Evolutionary conservation across 257 asterid genomes (phyloP).

Genomic region (Prunella vulgaris): DNA sequence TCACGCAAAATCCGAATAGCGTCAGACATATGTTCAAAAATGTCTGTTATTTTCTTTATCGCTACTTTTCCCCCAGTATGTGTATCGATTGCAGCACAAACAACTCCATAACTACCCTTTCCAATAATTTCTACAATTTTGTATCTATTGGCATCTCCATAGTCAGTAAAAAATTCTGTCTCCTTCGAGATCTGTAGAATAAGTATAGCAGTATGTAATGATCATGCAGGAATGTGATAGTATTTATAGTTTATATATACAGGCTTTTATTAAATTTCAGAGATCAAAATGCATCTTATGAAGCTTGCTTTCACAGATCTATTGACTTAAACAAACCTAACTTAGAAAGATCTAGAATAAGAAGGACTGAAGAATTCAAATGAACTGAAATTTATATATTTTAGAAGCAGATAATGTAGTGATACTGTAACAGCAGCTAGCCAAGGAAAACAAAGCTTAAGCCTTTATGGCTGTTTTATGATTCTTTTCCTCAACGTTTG

Average conservation of each 20-base stretch:
- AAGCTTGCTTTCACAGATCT: background rate
- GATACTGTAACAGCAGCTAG: background rate
- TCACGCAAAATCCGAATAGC: conserved; percentile 90
- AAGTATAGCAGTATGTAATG: conserved; percentile 20
- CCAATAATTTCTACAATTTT: conserved; percentile 82
- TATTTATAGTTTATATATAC: background rate
- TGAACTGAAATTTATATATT: background rate
- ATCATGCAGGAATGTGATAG: background rate
- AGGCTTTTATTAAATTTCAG: background rate
- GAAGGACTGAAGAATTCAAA: background rate
- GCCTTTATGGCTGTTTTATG: background rate
- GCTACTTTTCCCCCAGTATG: conserved; percentile 95
- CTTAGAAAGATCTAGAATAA: background rate
- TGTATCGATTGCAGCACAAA: conserved; percentile 91
- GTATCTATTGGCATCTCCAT: conserved; percentile 89
- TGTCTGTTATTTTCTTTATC: conserved; percentile 82
- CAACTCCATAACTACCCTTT: conserved; percentile 97
- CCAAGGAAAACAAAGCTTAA: background rate
- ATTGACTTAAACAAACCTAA: background rate
- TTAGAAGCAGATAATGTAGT: background rate
- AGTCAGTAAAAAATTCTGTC: conserved; percentile 77
- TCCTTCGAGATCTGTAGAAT: conserved; percentile 63
- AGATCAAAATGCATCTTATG: background rate
- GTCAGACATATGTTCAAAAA: conserved; percentile 87
- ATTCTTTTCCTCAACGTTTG: background rate